Conservation (phyloP, 305 asterid species). For the Fraxinus sp. region DNA sequence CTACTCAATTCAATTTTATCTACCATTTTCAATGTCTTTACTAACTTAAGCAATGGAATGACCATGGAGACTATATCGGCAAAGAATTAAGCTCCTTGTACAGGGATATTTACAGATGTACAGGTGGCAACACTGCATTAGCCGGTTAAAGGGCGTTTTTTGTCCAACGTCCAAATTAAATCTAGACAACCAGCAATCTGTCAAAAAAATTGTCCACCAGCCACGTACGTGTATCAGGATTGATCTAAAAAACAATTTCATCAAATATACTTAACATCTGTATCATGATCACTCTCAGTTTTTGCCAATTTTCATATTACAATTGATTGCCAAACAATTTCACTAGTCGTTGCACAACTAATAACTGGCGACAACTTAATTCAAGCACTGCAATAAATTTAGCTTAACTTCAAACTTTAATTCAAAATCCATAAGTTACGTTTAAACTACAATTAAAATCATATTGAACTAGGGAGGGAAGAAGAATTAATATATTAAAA, state of each 20-base stretch:
- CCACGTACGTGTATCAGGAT: neutral
- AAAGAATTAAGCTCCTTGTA: neutral
- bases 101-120: neutral
- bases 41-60: neutral
- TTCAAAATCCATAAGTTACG: neutral
- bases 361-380: neutral
- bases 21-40: neutral
- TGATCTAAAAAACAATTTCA: neutral
- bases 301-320: neutral
- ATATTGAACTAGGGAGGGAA: neutral
- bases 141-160: neutral
- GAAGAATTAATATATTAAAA: neutral
- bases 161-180: neutral
- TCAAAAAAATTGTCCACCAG: neutral
- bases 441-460: neutral
- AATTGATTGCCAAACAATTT: neutral
- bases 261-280: neutral
- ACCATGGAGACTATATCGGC: neutral
- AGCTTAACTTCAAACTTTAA: neutral
- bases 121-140: neutral
- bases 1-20: neutral
- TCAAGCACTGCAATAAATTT: neutral
- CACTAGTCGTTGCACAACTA: neutral
- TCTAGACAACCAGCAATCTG: neutral
- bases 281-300: neutral